Conservation (phyloP, 495 filamentous ascomycete genomes). For the Trichoderma erinaceum region DNA sequence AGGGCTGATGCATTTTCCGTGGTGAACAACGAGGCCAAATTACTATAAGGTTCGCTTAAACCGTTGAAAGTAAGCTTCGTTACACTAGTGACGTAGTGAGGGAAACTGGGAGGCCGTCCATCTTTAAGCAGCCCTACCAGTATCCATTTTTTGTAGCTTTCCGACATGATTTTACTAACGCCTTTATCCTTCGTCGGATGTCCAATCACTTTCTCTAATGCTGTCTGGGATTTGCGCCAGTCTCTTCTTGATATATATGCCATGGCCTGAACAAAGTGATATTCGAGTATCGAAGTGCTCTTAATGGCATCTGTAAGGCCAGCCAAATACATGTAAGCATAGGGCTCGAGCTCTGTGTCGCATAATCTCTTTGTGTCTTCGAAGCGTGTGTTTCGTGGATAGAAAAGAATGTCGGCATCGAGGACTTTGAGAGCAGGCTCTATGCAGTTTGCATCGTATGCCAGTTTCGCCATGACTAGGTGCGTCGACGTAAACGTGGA, state of each 20-base stretch:
- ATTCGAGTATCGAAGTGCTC: slow-evolving; percentile 59
- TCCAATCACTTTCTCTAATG: slow-evolving; percentile 62
- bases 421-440: slow-evolving; percentile 56
- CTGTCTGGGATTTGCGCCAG: slow-evolving; percentile 66
- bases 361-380: slow-evolving; percentile 21
- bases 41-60: slow-evolving; percentile 63
- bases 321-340: slow-evolving; percentile 47
- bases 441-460: slow-evolving; percentile 47
- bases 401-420: slow-evolving; percentile 60
- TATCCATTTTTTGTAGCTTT: slow-evolving; percentile 91
- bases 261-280: slow-evolving; percentile 73
- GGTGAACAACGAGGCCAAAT: slow-evolving; percentile 63
- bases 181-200: slow-evolving; percentile 52
- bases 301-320: slow-evolving; percentile 55
- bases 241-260: slow-evolving; percentile 66
- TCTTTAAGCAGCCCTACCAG: slow-evolving; percentile 66
- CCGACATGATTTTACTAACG: slow-evolving; percentile 71
- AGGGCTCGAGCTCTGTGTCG: slow-evolving; percentile 31
- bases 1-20: slow-evolving; percentile 50
- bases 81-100: slow-evolving; percentile 30
- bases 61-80: slow-evolving; percentile 53
- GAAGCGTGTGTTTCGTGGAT: slow-evolving; percentile 40
- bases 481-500: slow-evolving; percentile 66
- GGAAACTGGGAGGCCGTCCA: slow-evolving; percentile 53
- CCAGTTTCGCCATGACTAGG: slow-evolving; percentile 53